Conservation (phyloP, 768 basidiomycete genomes). For the Porphyrellus cyaneotinctus region DNA sequence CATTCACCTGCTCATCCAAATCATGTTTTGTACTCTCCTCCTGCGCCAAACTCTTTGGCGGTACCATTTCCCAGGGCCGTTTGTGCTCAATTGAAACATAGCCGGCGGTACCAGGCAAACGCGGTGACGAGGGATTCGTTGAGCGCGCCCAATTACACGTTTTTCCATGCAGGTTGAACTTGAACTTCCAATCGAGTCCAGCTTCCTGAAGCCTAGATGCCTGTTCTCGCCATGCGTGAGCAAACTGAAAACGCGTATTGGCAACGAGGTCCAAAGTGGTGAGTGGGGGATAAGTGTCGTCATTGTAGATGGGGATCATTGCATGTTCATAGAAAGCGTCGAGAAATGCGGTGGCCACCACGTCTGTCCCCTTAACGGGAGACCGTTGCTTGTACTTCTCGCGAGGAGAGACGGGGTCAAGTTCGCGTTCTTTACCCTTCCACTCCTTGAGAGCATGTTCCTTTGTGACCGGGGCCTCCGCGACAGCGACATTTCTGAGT, state of each 20-base stretch:
- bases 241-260: constrained; percentile 26
- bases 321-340: constrained; percentile 12
- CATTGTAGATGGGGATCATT: constrained; percentile 14
- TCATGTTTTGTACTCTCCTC: background rate
- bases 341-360: background rate
- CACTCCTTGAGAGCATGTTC: background rate
- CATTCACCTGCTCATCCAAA: background rate
- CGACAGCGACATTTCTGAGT: background rate
- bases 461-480: background rate
- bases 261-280: constrained; percentile 9
- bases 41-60: background rate
- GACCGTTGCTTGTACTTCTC: background rate
- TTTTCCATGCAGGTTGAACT: background rate
- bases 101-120: constrained; percentile 5
- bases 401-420: background rate
- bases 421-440: constrained; percentile 26
- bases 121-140: background rate
- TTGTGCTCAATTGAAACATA: constrained; percentile 7
- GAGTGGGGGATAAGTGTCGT: constrained; percentile 17
- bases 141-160: constrained; percentile 4
- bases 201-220: constrained; percentile 10
- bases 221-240: constrained; percentile 15
- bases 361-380: background rate
- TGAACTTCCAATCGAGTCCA: constrained; percentile 5
- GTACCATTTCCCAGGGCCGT: constrained; percentile 16